These are phyloP conservation scores for Aspergillus incahuasiensis DNA, from an alignment of 495 filamentous ascomycete genomes.

Conservation along the genomic window DNA sequence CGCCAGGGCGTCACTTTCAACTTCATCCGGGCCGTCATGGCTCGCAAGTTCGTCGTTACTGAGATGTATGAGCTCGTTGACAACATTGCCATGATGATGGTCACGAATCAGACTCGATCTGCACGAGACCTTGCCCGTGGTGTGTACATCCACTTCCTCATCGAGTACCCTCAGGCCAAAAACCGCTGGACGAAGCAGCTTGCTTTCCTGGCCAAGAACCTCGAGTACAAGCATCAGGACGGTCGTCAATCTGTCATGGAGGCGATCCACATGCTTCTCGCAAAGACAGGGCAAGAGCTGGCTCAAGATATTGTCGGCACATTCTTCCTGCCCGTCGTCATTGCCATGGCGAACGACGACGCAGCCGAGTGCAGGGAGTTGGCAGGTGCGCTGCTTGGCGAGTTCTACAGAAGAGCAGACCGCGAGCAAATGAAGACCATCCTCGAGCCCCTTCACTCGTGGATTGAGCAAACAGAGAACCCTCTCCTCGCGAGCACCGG, in stretches of 20 bases:
- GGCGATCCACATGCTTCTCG: constrained; percentile 72
- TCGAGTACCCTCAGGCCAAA: constrained; percentile 90
- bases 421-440: constrained; percentile 65
- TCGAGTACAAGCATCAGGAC: constrained; percentile 82
- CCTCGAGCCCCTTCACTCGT: constrained; percentile 62
- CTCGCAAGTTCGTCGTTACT: constrained; percentile 76
- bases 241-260: constrained; percentile 91
- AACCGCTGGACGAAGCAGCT: constrained; percentile 84
- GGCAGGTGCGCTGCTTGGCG: constrained; percentile 72
- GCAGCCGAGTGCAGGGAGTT: constrained; percentile 79
- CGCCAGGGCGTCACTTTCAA: constrained; percentile 89
- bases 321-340: constrained; percentile 81
- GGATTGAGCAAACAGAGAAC: constrained; percentile 70
- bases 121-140: constrained; percentile 83
- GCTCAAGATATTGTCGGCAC: constrained; percentile 74
- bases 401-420: constrained; percentile 75
- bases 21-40: constrained; percentile 81
- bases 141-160: constrained; percentile 87
- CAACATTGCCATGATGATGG: constrained; percentile 85
- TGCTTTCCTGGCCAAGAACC: constrained; percentile 79
- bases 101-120: constrained; percentile 84
- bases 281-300: constrained; percentile 73
- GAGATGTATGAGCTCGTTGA: constrained; percentile 90
- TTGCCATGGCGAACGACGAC: constrained; percentile 84
- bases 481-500: constrained; percentile 63